These are phyloP conservation scores for Circinella umbellata DNA, from an alignment of 371 early-diverging fungal genomes.

Conservation along the genomic window DNA sequence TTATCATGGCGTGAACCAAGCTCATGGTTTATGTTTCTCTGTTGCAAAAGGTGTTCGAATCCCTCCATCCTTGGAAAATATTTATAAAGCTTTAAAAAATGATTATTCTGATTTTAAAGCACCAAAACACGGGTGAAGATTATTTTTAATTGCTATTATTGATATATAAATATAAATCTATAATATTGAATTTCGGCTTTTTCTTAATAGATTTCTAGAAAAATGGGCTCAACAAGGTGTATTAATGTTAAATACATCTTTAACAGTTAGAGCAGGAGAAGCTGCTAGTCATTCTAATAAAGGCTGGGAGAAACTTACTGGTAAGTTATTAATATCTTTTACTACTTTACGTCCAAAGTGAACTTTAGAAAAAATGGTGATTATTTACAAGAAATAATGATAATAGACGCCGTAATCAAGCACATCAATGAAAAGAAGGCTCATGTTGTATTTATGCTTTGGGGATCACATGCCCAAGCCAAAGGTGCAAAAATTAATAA, in stretches of 20 bases:
- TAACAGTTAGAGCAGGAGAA: slow-evolving; percentile 88
- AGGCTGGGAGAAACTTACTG: slow-evolving; percentile 95
- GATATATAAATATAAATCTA: background rate
- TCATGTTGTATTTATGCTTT: slow-evolving; percentile 95
- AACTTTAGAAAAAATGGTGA: background rate
- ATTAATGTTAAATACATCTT: slow-evolving; percentile 90
- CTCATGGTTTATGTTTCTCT: slow-evolving; percentile 92
- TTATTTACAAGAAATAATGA: background rate
- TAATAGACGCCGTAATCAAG: slow-evolving; percentile 75
- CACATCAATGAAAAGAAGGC: slow-evolving; percentile 67
- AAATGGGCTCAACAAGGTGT: slow-evolving; percentile 95
- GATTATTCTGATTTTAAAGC: slow-evolving; percentile 72
- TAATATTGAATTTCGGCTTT: too few relatives aligned
- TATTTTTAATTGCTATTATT: background rate
- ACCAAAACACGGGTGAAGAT: slow-evolving; percentile 63
- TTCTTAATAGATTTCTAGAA: slow-evolving; percentile 63
- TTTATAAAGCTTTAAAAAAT: slow-evolving; percentile 82
- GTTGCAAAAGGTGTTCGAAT: slow-evolving; percentile 76
- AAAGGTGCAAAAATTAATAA: slow-evolving; percentile 66
- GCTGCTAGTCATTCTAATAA: slow-evolving; percentile 88
- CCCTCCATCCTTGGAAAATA: slow-evolving; percentile 95
- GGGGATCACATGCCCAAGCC: slow-evolving; percentile 93
- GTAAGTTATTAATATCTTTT: slow-evolving; percentile 31
- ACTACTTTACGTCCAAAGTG: background rate
- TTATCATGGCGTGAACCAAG: slow-evolving; percentile 93